Conservation (phyloP, 257 asterid genomes). For the Solanum pimpinellifolium region DNA sequence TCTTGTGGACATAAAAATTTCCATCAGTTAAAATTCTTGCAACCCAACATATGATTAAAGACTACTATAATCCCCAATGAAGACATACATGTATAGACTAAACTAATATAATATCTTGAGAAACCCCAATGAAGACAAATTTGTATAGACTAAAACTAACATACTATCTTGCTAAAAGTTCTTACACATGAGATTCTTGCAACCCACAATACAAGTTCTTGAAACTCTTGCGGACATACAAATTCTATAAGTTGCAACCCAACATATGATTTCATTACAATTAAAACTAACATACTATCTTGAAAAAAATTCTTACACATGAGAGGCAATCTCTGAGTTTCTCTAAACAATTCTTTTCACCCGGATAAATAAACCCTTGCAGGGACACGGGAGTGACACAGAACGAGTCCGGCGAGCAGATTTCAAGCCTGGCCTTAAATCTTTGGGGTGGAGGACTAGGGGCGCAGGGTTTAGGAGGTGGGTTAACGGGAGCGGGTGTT, state of each 20-base stretch:
- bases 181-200: neutral
- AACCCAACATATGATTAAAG: neutral
- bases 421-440: conserved; percentile 56
- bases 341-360: conserved; percentile 46
- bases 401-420: conserved; percentile 82
- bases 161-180: neutral
- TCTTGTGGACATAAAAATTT: neutral
- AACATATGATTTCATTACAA: neutral
- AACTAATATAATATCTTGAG: neutral
- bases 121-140: neutral
- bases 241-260: neutral
- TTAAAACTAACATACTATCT: neutral
- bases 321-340: conserved; percentile 43
- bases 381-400: conserved; percentile 46
- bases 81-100: neutral
- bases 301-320: conserved; percentile 26
- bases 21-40: neutral
- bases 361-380: conserved; percentile 53
- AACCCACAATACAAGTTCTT: neutral
- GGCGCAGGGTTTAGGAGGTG: neutral
- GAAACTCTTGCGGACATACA: neutral
- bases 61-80: neutral
- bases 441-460: conserved; percentile 17
- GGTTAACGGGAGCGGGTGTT: neutral
- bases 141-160: neutral